A percentile compares a stretch with the other conserved stretches of the same genome.
Conservation (phyloP, 768 basidiomycete species). For the Trametes meyenii region DNA sequence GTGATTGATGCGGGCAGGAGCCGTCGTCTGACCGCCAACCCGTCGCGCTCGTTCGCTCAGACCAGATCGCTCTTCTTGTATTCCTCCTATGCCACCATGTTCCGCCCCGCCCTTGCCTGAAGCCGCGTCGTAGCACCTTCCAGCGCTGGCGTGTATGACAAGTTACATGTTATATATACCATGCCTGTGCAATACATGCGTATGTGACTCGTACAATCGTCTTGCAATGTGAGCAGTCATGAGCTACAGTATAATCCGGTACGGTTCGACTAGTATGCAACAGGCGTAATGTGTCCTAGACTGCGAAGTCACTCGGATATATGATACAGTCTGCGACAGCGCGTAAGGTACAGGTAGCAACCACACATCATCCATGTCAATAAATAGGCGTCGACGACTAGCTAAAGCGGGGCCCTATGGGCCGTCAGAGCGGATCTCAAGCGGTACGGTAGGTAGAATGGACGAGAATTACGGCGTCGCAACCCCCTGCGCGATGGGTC, state of each 20-base stretch:
- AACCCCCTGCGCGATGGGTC: neutral
- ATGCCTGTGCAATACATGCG: conserved; percentile 8
- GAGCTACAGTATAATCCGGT: neutral
- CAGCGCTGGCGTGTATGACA: conserved; percentile 3
- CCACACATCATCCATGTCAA: neutral
- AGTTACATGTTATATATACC: neutral
- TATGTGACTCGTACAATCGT: conserved; percentile 5
- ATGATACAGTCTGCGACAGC: conserved; percentile 16
- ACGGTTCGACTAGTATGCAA: neutral
- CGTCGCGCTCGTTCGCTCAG: neutral
- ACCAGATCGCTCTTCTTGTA: conserved; percentile 6
- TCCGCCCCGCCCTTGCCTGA: neutral
- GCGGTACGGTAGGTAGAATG: conserved; percentile 1
- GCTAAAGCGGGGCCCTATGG: conserved; percentile 1
- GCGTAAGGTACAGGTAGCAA: conserved; percentile 7
- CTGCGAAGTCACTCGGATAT: conserved; percentile 1
- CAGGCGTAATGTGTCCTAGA: neutral
- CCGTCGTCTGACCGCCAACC: conserved; percentile 3
- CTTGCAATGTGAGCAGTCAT: too few relatives aligned
- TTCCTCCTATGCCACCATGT: conserved; percentile 1
- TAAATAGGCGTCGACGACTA: conserved; percentile 10
- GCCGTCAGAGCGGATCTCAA: conserved; percentile 4
- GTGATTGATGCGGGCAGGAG: conserved; percentile 13
- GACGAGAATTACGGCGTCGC: neutral
- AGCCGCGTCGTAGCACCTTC: neutral